Base-by-base conservation (phyloP, 352 stramenopile species). In the Thraustotheca clavata region DNA sequence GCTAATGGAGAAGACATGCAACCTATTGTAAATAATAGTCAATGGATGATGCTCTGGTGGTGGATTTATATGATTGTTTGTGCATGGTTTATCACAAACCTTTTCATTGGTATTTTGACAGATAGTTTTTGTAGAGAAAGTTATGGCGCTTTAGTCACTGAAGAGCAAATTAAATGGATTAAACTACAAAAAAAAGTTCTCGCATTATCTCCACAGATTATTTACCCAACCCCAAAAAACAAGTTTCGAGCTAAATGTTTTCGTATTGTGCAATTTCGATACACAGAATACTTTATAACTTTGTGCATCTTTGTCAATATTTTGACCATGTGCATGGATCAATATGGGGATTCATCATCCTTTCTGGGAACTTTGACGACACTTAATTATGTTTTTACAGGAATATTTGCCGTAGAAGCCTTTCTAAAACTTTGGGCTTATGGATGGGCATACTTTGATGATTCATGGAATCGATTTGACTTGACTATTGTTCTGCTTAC, bases 71-170 rank as follows among this genome's bases (percentile, higher is more conserved):
- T 65, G 57, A 65, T 65, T 24, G 39, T 49, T 14, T 65, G 57
- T 14, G 87, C 87, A 49, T 98, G 96, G 62, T 97, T 98, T 49
- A 86, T 96, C 1, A 87, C 97, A 31, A 97, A 98, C 39, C 71
- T 98, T 0, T 98, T 98, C 60, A 88, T 97, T 0, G 91, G 91
- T 7, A 87, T 97, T 9, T 95, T 97, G 59, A 95, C 97, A 41
- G 89, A 98, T 54, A 96, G 97, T 57, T 98, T 98, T 63, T 95
- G 96, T 50, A 76, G 83, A 27, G 94, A 95, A 86, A 96, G 9
- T 11, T 65, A 60, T 32, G 48, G 48, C 22, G 48, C 60, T 0
- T 11, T 65, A 1, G 57, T 97, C 47, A 97, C 91, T 3, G 77
- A 87, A 2, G 83, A 96, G 43, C 88, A 97, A 59, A 84, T 91